A percentile compares a stretch with the other conserved stretches of the same genome.
Conservation (phyloP, 768 basidiomycete species). For the Coprinopsis marcescibilis region DNA sequence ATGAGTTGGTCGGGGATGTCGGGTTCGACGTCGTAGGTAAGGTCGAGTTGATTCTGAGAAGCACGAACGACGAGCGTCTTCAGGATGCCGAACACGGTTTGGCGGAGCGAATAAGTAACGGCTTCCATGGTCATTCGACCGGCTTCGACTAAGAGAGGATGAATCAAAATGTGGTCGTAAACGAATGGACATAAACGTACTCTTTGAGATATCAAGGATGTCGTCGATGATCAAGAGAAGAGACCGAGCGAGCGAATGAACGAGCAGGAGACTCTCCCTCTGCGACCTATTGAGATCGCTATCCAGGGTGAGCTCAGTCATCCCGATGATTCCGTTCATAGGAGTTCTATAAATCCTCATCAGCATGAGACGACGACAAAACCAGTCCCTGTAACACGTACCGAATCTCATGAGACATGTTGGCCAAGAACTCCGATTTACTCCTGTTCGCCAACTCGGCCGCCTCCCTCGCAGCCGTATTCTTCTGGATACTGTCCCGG, state of each 20-base stretch:
- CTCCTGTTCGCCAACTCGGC: slow-evolving; percentile 96
- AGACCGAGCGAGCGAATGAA: slow-evolving; percentile 90
- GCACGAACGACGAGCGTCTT: slow-evolving; percentile 98
- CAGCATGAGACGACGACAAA: neutral
- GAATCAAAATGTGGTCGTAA: neutral
- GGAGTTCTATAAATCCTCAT: slow-evolving; percentile 63
- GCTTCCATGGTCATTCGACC: slow-evolving; percentile 99
- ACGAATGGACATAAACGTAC: slow-evolving; percentile 43
- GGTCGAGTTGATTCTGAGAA: slow-evolving; percentile 91
- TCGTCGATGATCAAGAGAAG: slow-evolving; percentile 97
- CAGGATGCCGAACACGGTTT: slow-evolving; percentile 94
- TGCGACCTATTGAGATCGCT: slow-evolving; percentile 93
- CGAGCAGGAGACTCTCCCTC: slow-evolving; percentile 90
- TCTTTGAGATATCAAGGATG: slow-evolving; percentile 99
- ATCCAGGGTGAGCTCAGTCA: slow-evolving; percentile 97
- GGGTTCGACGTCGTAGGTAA: slow-evolving; percentile 94
- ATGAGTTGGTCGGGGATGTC: slow-evolving; percentile 96
- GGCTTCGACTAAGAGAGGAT: slow-evolving; percentile 70
- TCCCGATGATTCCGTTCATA: slow-evolving; percentile 99
- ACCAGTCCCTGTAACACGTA: slow-evolving; percentile 29
- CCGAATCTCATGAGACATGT: slow-evolving; percentile 98
- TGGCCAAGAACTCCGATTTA: slow-evolving; percentile 98
- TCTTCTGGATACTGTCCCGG: slow-evolving; percentile 96
- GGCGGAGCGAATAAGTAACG: slow-evolving; percentile 96
- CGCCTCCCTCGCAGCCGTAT: slow-evolving; percentile 93